Base-by-base conservation (phyloP, 2,329 filamentous ascomycete genomes). In the Fusarium sp. region DNA sequence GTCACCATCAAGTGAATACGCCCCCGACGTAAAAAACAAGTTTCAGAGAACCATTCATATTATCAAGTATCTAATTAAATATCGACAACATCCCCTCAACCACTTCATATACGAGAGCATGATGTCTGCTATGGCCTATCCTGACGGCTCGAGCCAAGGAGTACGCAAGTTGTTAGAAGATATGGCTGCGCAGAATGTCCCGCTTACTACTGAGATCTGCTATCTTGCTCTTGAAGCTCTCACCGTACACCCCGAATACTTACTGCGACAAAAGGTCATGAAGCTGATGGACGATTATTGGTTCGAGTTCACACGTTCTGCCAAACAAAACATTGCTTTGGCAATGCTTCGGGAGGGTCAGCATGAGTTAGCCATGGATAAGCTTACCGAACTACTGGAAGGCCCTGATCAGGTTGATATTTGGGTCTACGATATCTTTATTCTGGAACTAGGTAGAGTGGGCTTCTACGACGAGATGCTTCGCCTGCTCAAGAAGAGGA, bases 161-260 rank as follows among this genome's bases (percentile, higher is more conserved):
- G 86, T 95, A 15, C 79, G 75, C 34, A 81, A 80, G 20, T 81
- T 97, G n/a, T 80, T 97, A 26, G 80, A 86, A 23, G 93, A 97
- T 73, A 92, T 97, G 89, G 83, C 85, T 42, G 76, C 80, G 2
- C 82, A 85, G 41, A 84, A 83, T 0, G 82, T 97, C 44, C 80
- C 86, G 41, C 84, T 88, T 9, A 92, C 93, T 69, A 84, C 85
- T 1, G 83, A 84, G 5, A 85, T 92, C 3, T 95, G 92, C 73
- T 90, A 94, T 77, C 88, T 88, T 65, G 88, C 91, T 4, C 80
- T 97, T 20, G 66, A 91, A 83, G 90, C 87, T 7, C 83, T 97
- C 26, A 88, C 92, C 1, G 87, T 96, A 10, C 96, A 98, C 76
- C 93, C 95, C 0, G 92, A 98, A 78, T 95, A 97, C 72, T 71